A percentile compares a stretch with the other conserved stretches of the same genome.
Conservation (phyloP, 169 alveolate species). For the Gregarina niphandrodes region DNA sequence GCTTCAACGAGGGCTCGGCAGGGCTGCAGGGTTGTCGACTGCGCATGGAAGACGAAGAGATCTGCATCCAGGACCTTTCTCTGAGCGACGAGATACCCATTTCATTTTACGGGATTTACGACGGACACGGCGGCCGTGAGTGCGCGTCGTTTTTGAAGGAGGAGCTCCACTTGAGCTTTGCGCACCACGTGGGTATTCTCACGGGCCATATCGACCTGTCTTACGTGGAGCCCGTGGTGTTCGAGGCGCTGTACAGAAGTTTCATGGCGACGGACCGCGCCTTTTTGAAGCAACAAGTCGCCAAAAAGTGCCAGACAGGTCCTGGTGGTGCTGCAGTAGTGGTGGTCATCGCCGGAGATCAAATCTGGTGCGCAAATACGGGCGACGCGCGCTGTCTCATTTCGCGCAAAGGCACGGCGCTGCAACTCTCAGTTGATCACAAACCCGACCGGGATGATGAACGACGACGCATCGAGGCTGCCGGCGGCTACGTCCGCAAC, state of each 20-base stretch:
- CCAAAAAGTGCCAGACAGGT: not conserved
- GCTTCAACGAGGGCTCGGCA: slow-evolving; percentile 5
- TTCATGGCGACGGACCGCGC: slow-evolving; percentile 7
- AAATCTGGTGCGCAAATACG: slow-evolving; percentile 65
- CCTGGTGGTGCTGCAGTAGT: slow-evolving; percentile 58
- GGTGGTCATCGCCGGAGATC: slow-evolving; percentile 37
- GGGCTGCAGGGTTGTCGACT: slow-evolving; percentile 6
- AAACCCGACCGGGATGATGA: slow-evolving; percentile 63
- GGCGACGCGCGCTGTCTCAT: slow-evolving; percentile 89
- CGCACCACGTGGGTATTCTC: not conserved
- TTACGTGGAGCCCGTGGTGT: too few species aligned
- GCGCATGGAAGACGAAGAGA: slow-evolving; percentile 16
- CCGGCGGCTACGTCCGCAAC: slow-evolving; percentile 81
- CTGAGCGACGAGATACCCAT: slow-evolving; percentile 1
- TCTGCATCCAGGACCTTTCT: slow-evolving; percentile 3
- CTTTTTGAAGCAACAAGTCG: not conserved
- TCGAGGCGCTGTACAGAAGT: not conserved
- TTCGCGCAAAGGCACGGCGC: slow-evolving; percentile 52
- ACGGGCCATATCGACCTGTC: too few species aligned
- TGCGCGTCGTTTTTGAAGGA: slow-evolving; percentile 40
- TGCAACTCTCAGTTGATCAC: slow-evolving; percentile 78
- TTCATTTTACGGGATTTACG: slow-evolving; percentile 34
- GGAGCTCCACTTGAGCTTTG: slow-evolving; percentile 19
- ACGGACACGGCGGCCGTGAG: slow-evolving; percentile 44
- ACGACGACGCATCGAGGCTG: slow-evolving; percentile 55